A percentile compares a stretch with the other conserved stretches of the same genome.
Evolutionary conservation across 805 yeast species (phyloP).

Genomic region (Torulaspora gathmanii): DNA sequence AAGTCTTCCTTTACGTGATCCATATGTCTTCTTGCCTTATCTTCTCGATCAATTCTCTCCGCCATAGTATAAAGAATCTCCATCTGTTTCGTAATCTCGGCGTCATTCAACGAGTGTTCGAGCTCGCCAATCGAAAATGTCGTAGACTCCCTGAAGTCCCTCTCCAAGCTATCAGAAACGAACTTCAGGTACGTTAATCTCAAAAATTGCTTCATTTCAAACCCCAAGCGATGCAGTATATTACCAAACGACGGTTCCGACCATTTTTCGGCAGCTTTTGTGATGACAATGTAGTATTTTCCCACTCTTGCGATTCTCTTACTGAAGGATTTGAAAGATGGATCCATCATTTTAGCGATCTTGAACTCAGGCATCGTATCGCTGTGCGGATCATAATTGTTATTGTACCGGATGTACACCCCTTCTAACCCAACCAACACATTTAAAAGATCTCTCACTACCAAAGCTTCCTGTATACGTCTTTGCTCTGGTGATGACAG

Average conservation of each 20-base stretch:
- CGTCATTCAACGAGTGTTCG: constrained; percentile 45
- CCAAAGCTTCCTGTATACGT: constrained; percentile 66
- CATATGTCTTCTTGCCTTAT: constrained; percentile 36
- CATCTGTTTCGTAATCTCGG: constrained; percentile 39
- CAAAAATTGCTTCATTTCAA: constrained; percentile 47
- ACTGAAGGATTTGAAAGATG: constrained; percentile 66
- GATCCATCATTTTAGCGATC: constrained; percentile 66
- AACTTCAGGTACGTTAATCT: constrained; percentile 36
- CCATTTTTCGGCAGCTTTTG: constrained; percentile 57
- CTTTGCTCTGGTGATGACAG: constrained; percentile 36
- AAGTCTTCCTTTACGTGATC: constrained; percentile 38
- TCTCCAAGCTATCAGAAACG: constrained; percentile 45
- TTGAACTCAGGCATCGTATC: constrained; percentile 61
- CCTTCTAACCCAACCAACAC: constrained; percentile 77
- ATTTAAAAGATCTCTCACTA: constrained; percentile 64
- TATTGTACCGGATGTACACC: constrained; percentile 62
- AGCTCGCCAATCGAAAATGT: constrained; percentile 56
- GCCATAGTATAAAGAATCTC: constrained; percentile 56
- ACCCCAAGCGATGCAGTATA: constrained; percentile 68
- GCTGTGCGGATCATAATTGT: constrained; percentile 47
- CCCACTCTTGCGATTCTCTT: constrained; percentile 59
- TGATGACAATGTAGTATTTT: constrained; percentile 54
- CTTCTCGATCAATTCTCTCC: constrained; percentile 47
- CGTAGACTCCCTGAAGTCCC: constrained; percentile 45
- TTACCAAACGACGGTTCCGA: constrained; percentile 56